Conservation (phyloP, 164 flowering plant genomes). For the Tetracentron sinense region DNA sequence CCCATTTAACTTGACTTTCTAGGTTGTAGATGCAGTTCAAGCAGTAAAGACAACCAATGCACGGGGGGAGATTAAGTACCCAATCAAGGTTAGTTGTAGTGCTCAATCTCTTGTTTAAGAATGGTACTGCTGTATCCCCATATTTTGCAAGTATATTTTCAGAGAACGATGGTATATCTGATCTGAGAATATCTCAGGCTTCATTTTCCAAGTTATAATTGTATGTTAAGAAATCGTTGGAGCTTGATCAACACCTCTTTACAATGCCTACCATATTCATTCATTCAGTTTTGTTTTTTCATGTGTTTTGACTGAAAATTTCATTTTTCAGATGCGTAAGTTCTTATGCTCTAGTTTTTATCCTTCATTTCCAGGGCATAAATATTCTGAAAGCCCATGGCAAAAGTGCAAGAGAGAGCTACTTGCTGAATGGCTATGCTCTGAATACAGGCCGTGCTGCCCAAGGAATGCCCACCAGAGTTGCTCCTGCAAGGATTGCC, state of each 20-base stretch:
- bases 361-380: constrained; percentile 55
- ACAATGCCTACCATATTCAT: not conserved
- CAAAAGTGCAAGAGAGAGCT: constrained; percentile 91
- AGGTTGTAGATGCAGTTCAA: constrained; percentile 96
- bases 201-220: not conserved
- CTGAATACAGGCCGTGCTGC: constrained; percentile 98
- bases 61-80: constrained; percentile 83
- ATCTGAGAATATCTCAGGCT: not conserved
- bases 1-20: constrained; percentile 3
- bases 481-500: constrained; percentile 92
- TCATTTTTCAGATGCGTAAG: not conserved
- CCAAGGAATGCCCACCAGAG: constrained; percentile 92
- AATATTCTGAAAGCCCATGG: constrained; percentile 98
- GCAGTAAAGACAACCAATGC: constrained; percentile 84
- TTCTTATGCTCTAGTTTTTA: not conserved
- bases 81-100: constrained; percentile 72
- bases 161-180: not conserved
- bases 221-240: not conserved
- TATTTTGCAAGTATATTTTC: not conserved
- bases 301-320: not conserved
- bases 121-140: too few relatives aligned
- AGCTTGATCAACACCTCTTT: not conserved
- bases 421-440: constrained; percentile 92
- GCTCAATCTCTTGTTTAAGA: not conserved
- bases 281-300: too few relatives aligned